Evolutionary conservation across 2,329 filamentous ascomycete genomes (phyloP), one percentile per base, ranked within the genome.

Genomic region (Gaeumannomyces tritici): DNA sequence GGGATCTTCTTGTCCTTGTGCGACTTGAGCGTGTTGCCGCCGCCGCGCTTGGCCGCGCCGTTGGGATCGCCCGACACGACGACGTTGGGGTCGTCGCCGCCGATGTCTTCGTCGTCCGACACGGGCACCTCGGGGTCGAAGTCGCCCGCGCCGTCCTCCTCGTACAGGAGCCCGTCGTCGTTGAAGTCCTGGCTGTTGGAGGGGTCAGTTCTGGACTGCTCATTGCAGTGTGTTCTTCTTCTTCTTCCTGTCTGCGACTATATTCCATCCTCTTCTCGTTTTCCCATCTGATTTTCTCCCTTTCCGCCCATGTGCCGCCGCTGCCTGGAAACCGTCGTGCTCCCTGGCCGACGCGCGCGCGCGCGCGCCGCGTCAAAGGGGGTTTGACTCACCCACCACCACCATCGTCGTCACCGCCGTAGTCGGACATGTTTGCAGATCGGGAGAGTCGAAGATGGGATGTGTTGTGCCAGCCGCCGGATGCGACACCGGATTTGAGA

Each of bases 1-100:
- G 92, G 84, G 60, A 99, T 93, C 78, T 91, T 96, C 84, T 96
- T 97, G 77, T 93, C 84, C 72, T 86, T 87, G 71, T 82, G 77
- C 59, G 80, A 79, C 72, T 83, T 83, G 63, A 68, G 64, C 61
- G 84, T 81, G 68, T 74, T 79, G 63, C 77, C 74, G 63, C 42
- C 42, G 24, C 24, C 61, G 27, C 55, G 51, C 31, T 31, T 57
- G 42, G 84, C 84, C 0, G 79, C 76, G 28, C 85, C 85, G 35
- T 83, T 80, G 24, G 84, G 82, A 70, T 89, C 86, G 68, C 85
- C 85, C 21, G 84, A 83, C 59, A 83, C 73, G 64, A 88, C 77
- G 12, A 88, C 78, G 66, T 85, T 82, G 64, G 80, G 79, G 62
- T 82, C 76, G 61, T 78, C 78, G 42, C 60, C 80, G 62, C 77